Evolutionary conservation across 768 basidiomycete genomes (phyloP), one percentile per base, ranked within the genome.

Genomic region (Macrolepiota dolichaula): DNA sequence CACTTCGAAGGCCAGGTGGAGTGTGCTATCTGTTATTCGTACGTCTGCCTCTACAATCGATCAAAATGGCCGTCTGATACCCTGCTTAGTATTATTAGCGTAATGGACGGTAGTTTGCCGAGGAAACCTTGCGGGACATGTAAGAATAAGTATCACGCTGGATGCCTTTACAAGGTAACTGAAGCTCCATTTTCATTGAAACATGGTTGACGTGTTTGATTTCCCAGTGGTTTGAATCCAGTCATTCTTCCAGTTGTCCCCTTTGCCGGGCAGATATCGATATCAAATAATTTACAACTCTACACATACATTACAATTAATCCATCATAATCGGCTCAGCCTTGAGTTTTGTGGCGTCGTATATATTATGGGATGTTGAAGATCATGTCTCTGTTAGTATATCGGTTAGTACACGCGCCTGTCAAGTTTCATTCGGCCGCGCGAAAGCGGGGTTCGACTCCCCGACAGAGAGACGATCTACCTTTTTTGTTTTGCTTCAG

Each of bases 21-120:
- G 67, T 99, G 97, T 72, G 93, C 96, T 0, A 98, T 99, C 62
- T 96, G 94, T 69, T 96, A 96, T 72, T 93, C 92, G 89, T 94
- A 67, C 69, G 89, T 71, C 9, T 57, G 15, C 44, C 0, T 27
- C 10, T 15, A 37, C 15, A 29, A 52, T 51, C 19, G 38, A 29
- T 24, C 27, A 13, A 36, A 35, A 17, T 22, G n/a, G 19, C 42
- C 17, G 17, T 17, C 42, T 44, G 9, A 44, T 19, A 17, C 10
- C 15, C 32, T 5, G 4, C 25, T 27, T 6, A 96, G 94, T 3
- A 92, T 98, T 64, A 94, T 98, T 69, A 93, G 89, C 66, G 85
- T 94, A 47, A 89, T 86, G 75, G 97, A 98, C 69, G 88, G 89
- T 0, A 87, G 83, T 53, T 78, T 98, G 13, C 96, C 97, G 0